phyloP scores from a whole-genome alignment of 2,329 filamentous ascomycete genomes.

The Biscogniauxia mediterranea region DNA sequence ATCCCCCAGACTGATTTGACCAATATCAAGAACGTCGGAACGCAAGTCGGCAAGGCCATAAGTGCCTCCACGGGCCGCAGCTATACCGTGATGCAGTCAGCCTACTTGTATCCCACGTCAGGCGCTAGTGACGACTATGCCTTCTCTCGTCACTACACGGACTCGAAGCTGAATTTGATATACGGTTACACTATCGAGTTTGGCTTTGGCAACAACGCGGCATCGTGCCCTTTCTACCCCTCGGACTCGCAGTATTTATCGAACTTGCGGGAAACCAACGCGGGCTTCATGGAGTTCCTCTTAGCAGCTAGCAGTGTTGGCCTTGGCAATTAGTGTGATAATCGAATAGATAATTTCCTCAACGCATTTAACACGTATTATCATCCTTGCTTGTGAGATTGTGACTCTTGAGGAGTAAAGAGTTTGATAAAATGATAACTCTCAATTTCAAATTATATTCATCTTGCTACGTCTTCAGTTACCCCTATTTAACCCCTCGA shows the following conservation, averaged over 20 bases:
- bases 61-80: slow-evolving; percentile 35
- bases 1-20: slow-evolving; percentile 37
- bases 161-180: slow-evolving; percentile 37
- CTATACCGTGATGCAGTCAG: slow-evolving; percentile 39
- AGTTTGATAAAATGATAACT: too few species aligned
- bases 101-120: slow-evolving; percentile 45
- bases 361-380: neutral
- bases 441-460: neutral
- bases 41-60: slow-evolving; percentile 40
- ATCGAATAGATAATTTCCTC: neutral
- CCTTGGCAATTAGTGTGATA: slow-evolving; percentile 12
- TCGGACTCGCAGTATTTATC: slow-evolving; percentile 40
- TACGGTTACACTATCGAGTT: slow-evolving; percentile 48
- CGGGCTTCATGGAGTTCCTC: slow-evolving; percentile 48
- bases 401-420: too few species aligned
- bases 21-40: slow-evolving; percentile 33
- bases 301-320: slow-evolving; percentile 28
- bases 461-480: neutral
- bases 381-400: neutral
- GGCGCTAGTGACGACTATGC: slow-evolving; percentile 48
- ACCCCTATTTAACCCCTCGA: neutral
- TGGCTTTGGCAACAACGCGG: slow-evolving; percentile 37
- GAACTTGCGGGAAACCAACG: slow-evolving; percentile 44
- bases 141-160: slow-evolving; percentile 42
- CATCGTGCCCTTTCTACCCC: slow-evolving; percentile 46